Evolutionary conservation across 768 basidiomycete species (phyloP), one percentile per base, ranked within the genome.

Genomic region (Lanmaoa rubissima): DNA sequence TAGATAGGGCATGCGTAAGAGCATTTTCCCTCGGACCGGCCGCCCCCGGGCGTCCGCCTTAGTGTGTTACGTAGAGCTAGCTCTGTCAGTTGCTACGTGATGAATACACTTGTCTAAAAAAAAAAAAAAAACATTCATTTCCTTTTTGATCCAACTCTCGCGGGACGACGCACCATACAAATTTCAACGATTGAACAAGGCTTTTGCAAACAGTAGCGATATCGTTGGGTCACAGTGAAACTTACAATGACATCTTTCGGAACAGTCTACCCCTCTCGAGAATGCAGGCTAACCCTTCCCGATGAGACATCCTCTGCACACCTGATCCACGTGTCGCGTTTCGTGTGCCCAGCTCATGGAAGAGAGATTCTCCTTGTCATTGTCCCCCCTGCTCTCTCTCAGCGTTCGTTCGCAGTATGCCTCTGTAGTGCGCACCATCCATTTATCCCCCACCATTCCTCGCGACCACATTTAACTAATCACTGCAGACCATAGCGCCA

Each of bases 401-500:
- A 2, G 40, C 49, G 11, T 35, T 63, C 45, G 36, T 54, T 38
- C 19, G 35, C 21, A 39, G 36, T 28, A 28, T n/a, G 35, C 53
- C 39, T 32, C n/a, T 46, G 24, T 44, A 35, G 10, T 42, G 14
- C 41, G 39, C 10, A 3, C 34, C 43, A 21, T 21, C 19, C 13
- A 35, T 10, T 44, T 32, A 6, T 40, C 26, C 32, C 31, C 26
- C 39, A 24, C 35, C 42, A 39, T 50, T 31, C 1, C 40, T n/a
- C 70, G 79, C 32, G 87, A 87, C 63, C 80, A 79, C 0, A 79
- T 78, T n/a, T 85, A 82, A 60, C 75, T 85, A 39, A 76, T 82
- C 35, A 68, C 79, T 57, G 94, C 86, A 0, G 75, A 78, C 34
- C 74, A 87, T 60, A 94, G 91, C 5, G 94, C 93, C 0, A 93